phyloP scores from a whole-genome alignment of 495 filamentous ascomycete genomes.

The Jackrogersella multiformis region DNA sequence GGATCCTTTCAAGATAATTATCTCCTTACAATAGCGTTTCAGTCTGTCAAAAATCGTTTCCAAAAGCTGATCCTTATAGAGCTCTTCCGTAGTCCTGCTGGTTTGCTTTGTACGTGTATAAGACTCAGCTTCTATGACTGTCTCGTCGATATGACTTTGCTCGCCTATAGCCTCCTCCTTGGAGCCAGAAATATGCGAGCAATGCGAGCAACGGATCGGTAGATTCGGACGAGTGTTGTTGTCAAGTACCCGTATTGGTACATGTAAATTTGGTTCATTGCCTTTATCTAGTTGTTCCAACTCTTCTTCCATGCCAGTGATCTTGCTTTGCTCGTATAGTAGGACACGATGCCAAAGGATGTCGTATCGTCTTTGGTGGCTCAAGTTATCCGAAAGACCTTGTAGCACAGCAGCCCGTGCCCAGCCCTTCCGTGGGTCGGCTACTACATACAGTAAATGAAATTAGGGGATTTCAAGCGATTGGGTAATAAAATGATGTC shows the following conservation, averaged over 20 bases:
- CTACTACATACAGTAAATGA: background rate
- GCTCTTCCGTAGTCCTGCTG: background rate
- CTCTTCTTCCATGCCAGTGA: background rate
- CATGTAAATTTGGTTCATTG: background rate
- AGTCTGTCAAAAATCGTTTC: background rate
- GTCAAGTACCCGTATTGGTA: background rate
- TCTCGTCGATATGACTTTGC: background rate
- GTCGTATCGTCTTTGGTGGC: constrained; percentile 9
- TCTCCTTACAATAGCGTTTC: background rate
- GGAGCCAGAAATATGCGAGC: background rate
- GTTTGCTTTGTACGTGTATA: background rate
- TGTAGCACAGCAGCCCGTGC: constrained; percentile 8
- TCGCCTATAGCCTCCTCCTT: background rate
- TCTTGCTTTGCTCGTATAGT: constrained; percentile 4
- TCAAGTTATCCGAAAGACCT: background rate
- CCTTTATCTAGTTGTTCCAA: constrained; percentile 3
- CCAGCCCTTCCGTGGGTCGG: background rate
- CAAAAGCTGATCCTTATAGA: background rate
- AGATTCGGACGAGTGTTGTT: background rate
- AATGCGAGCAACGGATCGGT: background rate
- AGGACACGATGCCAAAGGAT: constrained; percentile 8
- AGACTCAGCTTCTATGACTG: background rate
- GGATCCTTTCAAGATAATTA: background rate
- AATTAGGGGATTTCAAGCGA: too few species aligned
- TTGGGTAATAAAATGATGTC: background rate